These are phyloP conservation scores for Aspergillus campestris DNA, from an alignment of 495 filamentous ascomycete species.

Conservation along the genomic window DNA sequence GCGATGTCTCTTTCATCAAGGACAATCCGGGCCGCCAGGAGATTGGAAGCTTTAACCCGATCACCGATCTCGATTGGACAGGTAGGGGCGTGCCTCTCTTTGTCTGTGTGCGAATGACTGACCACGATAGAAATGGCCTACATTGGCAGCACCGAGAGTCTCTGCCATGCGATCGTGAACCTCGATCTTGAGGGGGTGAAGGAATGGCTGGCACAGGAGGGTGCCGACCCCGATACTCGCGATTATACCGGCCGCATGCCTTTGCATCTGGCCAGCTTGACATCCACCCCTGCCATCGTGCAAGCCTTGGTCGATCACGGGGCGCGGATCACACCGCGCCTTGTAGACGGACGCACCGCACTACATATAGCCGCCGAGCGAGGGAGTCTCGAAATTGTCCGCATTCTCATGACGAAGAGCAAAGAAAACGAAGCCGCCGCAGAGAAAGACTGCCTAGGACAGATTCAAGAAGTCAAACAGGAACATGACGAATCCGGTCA, in stretches of 20 bases:
- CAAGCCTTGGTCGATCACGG: slow-evolving; percentile 60
- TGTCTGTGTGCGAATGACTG: not conserved
- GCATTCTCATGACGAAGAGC: slow-evolving; percentile 60
- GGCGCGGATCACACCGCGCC: slow-evolving; percentile 59
- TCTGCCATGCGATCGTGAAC: slow-evolving; percentile 73
- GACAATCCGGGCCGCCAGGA: slow-evolving; percentile 75
- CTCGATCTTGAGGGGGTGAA: slow-evolving; percentile 56
- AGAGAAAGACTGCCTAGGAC: slow-evolving; percentile 50
- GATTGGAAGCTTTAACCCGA: slow-evolving; percentile 64
- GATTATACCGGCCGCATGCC: slow-evolving; percentile 79
- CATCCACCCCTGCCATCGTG: slow-evolving; percentile 60
- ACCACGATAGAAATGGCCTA: slow-evolving; percentile 50
- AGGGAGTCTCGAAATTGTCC: slow-evolving; percentile 59
- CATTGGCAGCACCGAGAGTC: slow-evolving; percentile 56
- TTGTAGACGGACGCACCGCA: slow-evolving; percentile 71
- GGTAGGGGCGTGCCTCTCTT: slow-evolving; percentile 38
- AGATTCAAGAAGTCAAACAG: slow-evolving; percentile 28
- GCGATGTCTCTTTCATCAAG: slow-evolving; percentile 59
- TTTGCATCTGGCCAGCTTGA: slow-evolving; percentile 63
- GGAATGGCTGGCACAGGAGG: slow-evolving; percentile 56
- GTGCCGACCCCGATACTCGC: slow-evolving; percentile 50
- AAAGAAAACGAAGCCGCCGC: slow-evolving; percentile 51
- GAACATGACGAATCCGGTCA: slow-evolving; percentile 27
- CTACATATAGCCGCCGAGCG: slow-evolving; percentile 67
- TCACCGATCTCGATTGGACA: slow-evolving; percentile 76